Conservation (phyloP, 1,284 basidiomycete species). For the Schizopora paradoxa region DNA sequence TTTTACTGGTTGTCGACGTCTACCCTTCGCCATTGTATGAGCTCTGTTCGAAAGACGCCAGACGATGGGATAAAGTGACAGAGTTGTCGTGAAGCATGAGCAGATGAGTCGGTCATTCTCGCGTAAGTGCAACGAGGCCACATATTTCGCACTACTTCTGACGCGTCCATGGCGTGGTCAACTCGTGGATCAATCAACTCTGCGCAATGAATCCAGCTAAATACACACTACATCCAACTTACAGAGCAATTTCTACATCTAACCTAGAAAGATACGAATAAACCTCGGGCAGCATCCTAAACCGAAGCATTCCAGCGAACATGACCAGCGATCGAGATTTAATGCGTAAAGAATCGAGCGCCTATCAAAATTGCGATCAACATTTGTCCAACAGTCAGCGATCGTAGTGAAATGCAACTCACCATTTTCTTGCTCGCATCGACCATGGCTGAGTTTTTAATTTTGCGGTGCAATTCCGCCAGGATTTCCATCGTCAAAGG, state of each 20-base stretch:
- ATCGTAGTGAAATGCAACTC: slow-evolving; percentile 24
- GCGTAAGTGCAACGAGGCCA: too few relatives aligned
- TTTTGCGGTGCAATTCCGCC: slow-evolving; percentile 69
- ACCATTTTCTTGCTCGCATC: slow-evolving; percentile 74
- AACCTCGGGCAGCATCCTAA: slow-evolving; percentile 86
- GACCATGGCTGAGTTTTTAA: slow-evolving; percentile 69
- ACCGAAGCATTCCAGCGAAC: slow-evolving; percentile 83
- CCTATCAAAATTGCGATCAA: slow-evolving; percentile 37
- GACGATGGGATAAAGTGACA: background rate
- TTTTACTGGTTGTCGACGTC: slow-evolving; percentile 13
- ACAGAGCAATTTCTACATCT: slow-evolving; percentile 75
- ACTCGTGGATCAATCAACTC: too few relatives aligned
- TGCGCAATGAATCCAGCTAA: too few relatives aligned
- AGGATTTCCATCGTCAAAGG: slow-evolving; percentile 94
- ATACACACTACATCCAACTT: too few relatives aligned
- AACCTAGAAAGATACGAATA: slow-evolving; percentile 81
- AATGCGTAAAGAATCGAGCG: slow-evolving; percentile 54
- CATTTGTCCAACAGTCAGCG: slow-evolving; percentile 8
- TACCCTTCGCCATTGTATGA: slow-evolving; percentile 8
- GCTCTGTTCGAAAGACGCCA: background rate
- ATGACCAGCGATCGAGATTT: slow-evolving; percentile 80
- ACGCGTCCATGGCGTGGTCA: too few relatives aligned
- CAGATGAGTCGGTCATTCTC: too few relatives aligned
- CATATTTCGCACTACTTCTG: too few relatives aligned
- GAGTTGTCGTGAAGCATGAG: too few relatives aligned